Evolutionary conservation across 768 basidiomycete species (phyloP).

Genomic region (Podaxis rugospora): DNA sequence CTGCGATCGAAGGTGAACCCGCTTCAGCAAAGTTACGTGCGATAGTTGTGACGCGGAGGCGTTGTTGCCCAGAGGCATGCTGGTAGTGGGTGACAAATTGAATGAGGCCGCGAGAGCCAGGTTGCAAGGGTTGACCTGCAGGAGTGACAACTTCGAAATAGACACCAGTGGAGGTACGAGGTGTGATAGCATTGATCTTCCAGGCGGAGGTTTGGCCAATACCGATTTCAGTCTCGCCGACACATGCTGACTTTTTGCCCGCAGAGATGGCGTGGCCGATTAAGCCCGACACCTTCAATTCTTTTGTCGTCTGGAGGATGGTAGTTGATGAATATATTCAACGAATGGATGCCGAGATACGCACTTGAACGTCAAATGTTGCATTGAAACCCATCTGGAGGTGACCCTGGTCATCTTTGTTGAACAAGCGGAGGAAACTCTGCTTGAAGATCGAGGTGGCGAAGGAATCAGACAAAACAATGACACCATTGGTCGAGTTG

Average conservation of each 20-base stretch:
- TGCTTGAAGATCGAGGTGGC: slow-evolving; percentile 99
- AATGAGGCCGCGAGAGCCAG: slow-evolving; percentile 88
- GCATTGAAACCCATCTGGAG: slow-evolving; percentile 99
- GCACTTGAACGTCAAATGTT: slow-evolving; percentile 94
- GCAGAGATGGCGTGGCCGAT: slow-evolving; percentile 98
- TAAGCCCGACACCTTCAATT: slow-evolving; percentile 95
- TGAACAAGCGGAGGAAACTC: slow-evolving; percentile 89
- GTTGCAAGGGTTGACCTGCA: slow-evolving; percentile 87
- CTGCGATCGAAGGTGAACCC: slow-evolving; percentile 89
- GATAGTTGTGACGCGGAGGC: slow-evolving; percentile 95
- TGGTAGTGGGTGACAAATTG: slow-evolving; percentile 99
- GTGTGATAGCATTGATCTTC: slow-evolving; percentile 91
- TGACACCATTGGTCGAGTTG: slow-evolving; percentile 95
- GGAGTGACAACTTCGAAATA: slow-evolving; percentile 99
- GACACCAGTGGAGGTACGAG: slow-evolving; percentile 82
- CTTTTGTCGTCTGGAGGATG: slow-evolving; percentile 82
- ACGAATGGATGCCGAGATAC: slow-evolving; percentile 1
- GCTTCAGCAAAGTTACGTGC: slow-evolving; percentile 97
- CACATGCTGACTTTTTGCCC: slow-evolving; percentile 93
- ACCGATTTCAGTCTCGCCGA: slow-evolving; percentile 98
- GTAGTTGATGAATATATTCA: background rate
- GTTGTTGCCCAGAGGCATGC: slow-evolving; percentile 92
- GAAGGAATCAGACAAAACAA: slow-evolving; percentile 95
- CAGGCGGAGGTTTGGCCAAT: slow-evolving; percentile 98
- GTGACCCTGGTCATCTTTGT: slow-evolving; percentile 88